Percentiles rank a stretch among this genome's conserved stretches.
phyloP scores from a whole-genome alignment of 2,329 filamentous ascomycete genomes.

The Lachnellula subtilissima region DNA sequence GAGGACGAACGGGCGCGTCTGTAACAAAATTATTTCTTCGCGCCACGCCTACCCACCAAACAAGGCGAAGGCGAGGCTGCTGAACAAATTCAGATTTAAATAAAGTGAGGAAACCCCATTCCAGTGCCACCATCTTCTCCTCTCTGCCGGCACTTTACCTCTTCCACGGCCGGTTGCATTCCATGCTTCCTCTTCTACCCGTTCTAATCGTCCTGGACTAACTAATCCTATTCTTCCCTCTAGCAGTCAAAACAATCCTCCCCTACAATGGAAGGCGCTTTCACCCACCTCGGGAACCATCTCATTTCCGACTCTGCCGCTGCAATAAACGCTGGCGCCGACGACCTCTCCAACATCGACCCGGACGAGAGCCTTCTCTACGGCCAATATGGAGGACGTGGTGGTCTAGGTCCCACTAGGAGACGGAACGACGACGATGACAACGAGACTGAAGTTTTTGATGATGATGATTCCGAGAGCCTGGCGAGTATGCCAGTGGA shows the following conservation, averaged over 20 bases:
- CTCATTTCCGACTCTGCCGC: constrained; percentile 77
- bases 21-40: constrained; percentile 20
- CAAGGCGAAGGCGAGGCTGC: constrained; percentile 20
- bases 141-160: background rate
- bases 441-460: constrained; percentile 76
- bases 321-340: constrained; percentile 79
- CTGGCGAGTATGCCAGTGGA: constrained; percentile 77
- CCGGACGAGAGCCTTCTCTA: constrained; percentile 79
- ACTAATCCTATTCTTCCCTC: too few relatives aligned
- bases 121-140: constrained; percentile 4
- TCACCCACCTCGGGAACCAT: constrained; percentile 83
- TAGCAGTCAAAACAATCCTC: constrained; percentile 5
- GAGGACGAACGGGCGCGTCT: constrained; percentile 21
- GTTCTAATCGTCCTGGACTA: too few relatives aligned
- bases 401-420: constrained; percentile 42
- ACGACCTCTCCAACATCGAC: constrained; percentile 66
- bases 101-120: constrained; percentile 7
- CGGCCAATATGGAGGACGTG: constrained; percentile 58
- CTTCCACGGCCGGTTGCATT: background rate
- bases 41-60: constrained; percentile 23
- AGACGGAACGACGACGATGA: constrained; percentile 83
- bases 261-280: constrained; percentile 72
- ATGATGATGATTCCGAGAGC: constrained; percentile 72
- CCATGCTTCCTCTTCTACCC: too few relatives aligned
- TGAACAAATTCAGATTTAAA: constrained; percentile 14